Conservation (phyloP, 1,284 basidiomycete species). For the Lentinula novae-zelandiae region DNA sequence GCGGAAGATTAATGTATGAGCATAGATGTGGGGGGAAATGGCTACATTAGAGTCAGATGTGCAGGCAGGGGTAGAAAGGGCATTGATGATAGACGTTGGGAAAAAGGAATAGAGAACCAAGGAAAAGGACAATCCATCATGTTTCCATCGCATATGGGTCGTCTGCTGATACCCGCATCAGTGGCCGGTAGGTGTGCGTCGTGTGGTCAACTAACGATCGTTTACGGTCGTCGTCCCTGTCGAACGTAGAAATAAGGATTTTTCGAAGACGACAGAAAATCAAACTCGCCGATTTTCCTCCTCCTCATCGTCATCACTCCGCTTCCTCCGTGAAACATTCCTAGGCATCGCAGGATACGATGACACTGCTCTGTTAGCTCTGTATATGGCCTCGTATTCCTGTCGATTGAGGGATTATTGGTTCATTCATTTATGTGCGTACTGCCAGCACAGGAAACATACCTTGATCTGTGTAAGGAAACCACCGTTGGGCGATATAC, state of each 20-base stretch:
- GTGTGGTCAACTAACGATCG: conserved; percentile 35
- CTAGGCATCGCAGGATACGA: conserved; percentile 45
- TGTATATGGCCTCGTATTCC: conserved; percentile 91
- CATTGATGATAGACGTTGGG: neutral
- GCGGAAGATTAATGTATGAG: neutral
- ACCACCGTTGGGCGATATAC: conserved; percentile 84
- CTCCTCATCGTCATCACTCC: conserved; percentile 63
- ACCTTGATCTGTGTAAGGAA: conserved; percentile 88
- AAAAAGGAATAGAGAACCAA: neutral
- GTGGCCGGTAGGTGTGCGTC: conserved; percentile 4
- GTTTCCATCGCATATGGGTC: conserved; percentile 50
- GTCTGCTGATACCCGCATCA: conserved; percentile 18
- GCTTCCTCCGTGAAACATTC: conserved; percentile 55
- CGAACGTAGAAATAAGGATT: neutral
- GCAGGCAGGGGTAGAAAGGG: neutral
- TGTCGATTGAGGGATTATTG: conserved; percentile 24
- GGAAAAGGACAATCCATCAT: conserved; percentile 21
- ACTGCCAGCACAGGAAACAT: conserved; percentile 16
- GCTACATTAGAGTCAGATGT: neutral
- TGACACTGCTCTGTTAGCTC: conserved; percentile 64
- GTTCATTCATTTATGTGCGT: neutral
- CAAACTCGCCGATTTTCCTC: conserved; percentile 42
- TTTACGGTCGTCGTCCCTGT: conserved; percentile 51
- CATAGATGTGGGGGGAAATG: no score
- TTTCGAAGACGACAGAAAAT: conserved; percentile 6